Conservation (phyloP, 495 filamentous ascomycete species). For the Darksidea phi region DNA sequence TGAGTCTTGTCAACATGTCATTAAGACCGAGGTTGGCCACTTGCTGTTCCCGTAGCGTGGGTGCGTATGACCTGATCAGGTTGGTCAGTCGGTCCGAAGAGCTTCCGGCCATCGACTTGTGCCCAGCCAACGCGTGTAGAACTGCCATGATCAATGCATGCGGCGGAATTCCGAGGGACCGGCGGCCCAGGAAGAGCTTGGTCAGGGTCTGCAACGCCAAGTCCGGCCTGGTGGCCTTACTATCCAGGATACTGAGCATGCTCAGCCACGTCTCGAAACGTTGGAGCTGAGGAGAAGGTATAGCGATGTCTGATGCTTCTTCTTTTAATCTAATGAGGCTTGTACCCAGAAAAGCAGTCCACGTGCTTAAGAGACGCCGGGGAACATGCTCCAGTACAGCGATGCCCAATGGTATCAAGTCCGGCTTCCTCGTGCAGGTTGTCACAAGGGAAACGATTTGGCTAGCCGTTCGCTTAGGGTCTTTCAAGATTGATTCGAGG, state of each 20-base stretch:
- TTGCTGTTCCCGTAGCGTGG: not conserved
- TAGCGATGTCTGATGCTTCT: not conserved
- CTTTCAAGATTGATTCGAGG: not conserved
- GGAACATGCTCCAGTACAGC: not conserved
- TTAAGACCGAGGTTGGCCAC: not conserved
- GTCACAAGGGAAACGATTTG: not conserved
- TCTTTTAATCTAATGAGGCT: not conserved
- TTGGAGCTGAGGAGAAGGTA: not conserved
- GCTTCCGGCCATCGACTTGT: not conserved
- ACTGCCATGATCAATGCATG: conserved; percentile 1
- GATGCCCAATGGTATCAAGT: not conserved
- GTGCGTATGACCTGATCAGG: not conserved
- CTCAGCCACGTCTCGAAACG: conserved; percentile 5
- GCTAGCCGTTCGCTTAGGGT: not conserved
- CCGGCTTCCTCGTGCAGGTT: not conserved
- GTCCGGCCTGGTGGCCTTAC: not conserved
- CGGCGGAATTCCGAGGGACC: not conserved
- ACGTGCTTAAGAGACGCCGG: not conserved
- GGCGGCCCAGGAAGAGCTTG: not conserved
- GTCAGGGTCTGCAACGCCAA: conserved; percentile 9
- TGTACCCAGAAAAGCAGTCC: not conserved
- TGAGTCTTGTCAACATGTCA: conserved; percentile 8
- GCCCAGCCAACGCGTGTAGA: not conserved
- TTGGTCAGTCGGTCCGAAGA: not conserved
- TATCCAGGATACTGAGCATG: conserved; percentile 1